phyloP scores from a whole-genome alignment of 1,284 basidiomycete species.

The Ceratobasidium sp. region DNA sequence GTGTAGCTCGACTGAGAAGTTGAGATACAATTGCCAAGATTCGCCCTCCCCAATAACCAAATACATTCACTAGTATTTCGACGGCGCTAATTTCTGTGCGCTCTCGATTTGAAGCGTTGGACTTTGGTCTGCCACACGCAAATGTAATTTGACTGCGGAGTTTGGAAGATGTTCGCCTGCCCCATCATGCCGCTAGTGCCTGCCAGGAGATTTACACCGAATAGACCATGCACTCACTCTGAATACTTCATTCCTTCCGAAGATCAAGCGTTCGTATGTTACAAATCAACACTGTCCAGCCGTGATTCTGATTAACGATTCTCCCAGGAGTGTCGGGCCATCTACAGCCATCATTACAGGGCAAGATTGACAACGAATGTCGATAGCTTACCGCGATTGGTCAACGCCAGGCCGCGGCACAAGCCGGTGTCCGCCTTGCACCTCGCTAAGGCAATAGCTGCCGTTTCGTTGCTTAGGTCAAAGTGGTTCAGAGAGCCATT shows the following conservation, averaged over 20 bases:
- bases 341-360: neutral
- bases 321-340: neutral
- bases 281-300: neutral
- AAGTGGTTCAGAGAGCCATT: conserved; percentile 2
- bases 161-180: neutral
- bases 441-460: neutral
- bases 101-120: conserved; percentile 49
- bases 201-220: neutral
- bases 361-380: neutral
- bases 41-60: no score
- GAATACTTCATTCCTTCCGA: no score
- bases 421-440: neutral
- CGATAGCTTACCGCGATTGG: neutral
- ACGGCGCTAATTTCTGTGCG: conserved; percentile 49
- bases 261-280: no score
- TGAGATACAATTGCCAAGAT: no score
- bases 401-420: neutral
- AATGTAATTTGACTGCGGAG: no score
- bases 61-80: conserved; percentile 51
- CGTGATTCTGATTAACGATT: neutral
- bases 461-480: neutral
- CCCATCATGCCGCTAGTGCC: neutral
- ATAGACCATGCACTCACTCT: neutral
- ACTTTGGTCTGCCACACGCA: conserved; percentile 48
- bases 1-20: neutral